Base-by-base conservation (phyloP, 179 eudicot genomes). In the Spergularia azorica region DNA sequence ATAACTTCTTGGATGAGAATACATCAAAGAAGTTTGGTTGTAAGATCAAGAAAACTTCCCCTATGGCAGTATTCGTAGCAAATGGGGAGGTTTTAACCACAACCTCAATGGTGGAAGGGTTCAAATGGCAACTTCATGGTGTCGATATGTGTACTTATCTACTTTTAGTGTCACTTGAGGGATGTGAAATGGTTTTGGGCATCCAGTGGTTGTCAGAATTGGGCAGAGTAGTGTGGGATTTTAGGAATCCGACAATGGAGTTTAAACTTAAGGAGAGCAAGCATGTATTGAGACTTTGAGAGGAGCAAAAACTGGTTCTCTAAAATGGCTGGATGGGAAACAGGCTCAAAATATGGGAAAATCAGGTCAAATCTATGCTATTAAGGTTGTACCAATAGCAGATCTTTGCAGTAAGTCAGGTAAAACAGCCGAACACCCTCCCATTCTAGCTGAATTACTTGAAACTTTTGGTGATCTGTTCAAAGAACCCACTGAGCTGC, bases 131-230 rank as follows among this genome's bases (percentile, higher is more conserved):
- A 11, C 4, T 36, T 3, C 48, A 36, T 3, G 48, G 68, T 1
- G 48, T 1, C 0, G 68, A 64, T 7, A 36, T 64, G 14, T 13
- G 50, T 13, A 4, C 17, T 38, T 9, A 64, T 64, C 18, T 64
- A 2, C 13, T 38, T 4, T 39, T 64, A 2, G 50, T 64, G 2
- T 48, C 68, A 10, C 9, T 64, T 11, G 68, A 48, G 1, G 68
- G 68, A 2, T 10, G 68, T 64, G 48, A 21, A 13, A 64, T 64
- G 68, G 68, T 64, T 64, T 11, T 39, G 17, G 68, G 68, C 38
- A 11, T 64, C 32, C 50, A 36, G 12, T 3, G 3, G 48, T 26
- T 5, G 17, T 26, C 5, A 17, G 50, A 64, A 36, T 64, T 64
- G 5, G 32, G 10, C 17, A 58, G 7, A n/a, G 64, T 60, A 17